Evolutionary conservation across 73 alveolate species (phyloP), one percentile per base, ranked within the genome.

Genomic region (Blepharisma stoltei): DNA sequence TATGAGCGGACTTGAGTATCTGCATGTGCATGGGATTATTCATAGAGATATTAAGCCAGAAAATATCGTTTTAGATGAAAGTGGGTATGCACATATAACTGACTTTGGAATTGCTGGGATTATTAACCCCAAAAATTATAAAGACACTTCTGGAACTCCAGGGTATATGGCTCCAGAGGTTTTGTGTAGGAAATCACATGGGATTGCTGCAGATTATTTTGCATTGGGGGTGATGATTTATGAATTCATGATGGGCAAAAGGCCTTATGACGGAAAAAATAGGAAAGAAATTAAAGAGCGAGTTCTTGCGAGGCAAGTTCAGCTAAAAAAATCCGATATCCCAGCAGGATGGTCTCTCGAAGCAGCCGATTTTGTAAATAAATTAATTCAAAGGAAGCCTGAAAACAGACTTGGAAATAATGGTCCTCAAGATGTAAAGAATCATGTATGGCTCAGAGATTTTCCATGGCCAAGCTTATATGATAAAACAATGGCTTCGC

Each of bases 341-440:
- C 95, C 95, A 7, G 66, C 67, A 7, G 91, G 95, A 70, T 76
- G 96, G 92, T 77, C 94, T 37, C 54, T 81, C 45, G 94, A 92
- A 70, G 88, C 96, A 21, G 96, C 95, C 49, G 98, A 94, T 76
- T 91, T 94, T 67, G 89, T 94, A 5, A 94, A 94, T 85, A 95
- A 89, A 67, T 93, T 92, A 45, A 27, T 95, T 7, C 77, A 92
- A 81, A 88, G 98, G 78, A 90, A 93, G 67, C 89, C 91, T 38
- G 82, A 86, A 71, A 90, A 91, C 71, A 88, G 98, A 67, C 77
- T 93, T 54, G 98, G 98, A 45, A 81, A 67, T 71, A 83, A 86
- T 81, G 98, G 98, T 6, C 92, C 95, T 25, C 46, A 66, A 45
- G 98, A 93, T 82, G 91, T 93, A 32, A 85, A 86, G 70, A 70